Base-by-base conservation (phyloP, 805 yeast species). In the Candida sonorensis region DNA sequence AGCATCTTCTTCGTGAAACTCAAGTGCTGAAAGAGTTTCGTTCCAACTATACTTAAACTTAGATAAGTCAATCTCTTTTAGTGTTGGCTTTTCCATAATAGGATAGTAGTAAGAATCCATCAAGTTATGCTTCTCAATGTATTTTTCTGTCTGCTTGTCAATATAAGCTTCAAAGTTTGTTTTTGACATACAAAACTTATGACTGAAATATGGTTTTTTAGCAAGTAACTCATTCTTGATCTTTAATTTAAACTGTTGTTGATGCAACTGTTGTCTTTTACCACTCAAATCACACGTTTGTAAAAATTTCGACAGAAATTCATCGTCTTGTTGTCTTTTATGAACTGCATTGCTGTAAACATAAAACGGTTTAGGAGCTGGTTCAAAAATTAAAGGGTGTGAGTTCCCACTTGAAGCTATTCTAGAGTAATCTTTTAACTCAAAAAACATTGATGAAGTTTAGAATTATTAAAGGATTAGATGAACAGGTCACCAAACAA, bases 371-470 rank as follows among this genome's bases (percentile, higher is more conserved):
- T 28, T 22, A 9, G 29, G n/a, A 13, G 31, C 29, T 3, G 42
- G 30, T 28, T 50, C 51, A 35, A 44, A 51, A n/a, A 49, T 43
- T 18, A 46, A 32, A 7, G 56, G 53, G 31, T 50, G 53, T 4
- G 48, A 41, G 14, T 43, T 35, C n/a, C 34, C 30, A 7, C 20
- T 27, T 6, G 17, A 33, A 6, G 27, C 29, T 16, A 29, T 11
- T 8, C n/a, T 6, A 26, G 17, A 18, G 14, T 25, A 29, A 7
- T 14, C 8, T 12, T 13, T 14, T 9, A 29, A 8, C 10, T 29
- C 18, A 14, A 13, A 24, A 7, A 30, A 18, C 23, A 22, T 22
- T 18, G n/a, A n/a, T n/a, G n/a, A n/a, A n/a, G n/a, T n/a, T n/a
- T n/a, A n/a, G n/a, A n/a, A n/a, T n/a, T n/a, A n/a, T n/a, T n/a